These are phyloP conservation scores for Pichia kluyveri DNA, from an alignment of 805 yeast species.

Conservation along the genomic window DNA sequence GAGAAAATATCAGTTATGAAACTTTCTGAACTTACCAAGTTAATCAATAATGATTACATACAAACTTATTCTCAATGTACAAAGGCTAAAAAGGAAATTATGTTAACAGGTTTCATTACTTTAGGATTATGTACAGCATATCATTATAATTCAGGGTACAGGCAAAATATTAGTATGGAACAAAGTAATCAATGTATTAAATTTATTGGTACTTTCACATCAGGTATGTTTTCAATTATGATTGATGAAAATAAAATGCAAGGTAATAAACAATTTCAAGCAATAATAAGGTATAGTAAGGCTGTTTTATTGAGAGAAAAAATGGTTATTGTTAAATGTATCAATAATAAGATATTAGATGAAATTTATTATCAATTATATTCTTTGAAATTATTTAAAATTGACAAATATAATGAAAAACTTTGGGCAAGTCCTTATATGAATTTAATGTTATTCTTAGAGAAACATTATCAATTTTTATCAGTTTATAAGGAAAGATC, in stretches of 20 bases:
- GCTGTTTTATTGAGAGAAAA: background rate
- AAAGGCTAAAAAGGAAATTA: background rate
- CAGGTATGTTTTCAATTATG: conserved; percentile 2
- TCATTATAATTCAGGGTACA: conserved; percentile 1
- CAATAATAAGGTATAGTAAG: background rate
- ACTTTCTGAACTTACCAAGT: background rate
- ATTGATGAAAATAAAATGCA: background rate
- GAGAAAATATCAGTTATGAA: background rate
- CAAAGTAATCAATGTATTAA: conserved; percentile 1
- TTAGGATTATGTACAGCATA: background rate
- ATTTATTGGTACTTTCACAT: conserved; percentile 1
- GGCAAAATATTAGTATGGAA: background rate
- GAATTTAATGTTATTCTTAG: background rate
- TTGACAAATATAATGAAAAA: background rate
- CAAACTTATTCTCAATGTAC: background rate
- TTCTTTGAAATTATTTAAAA: background rate
- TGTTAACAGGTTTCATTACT: background rate
- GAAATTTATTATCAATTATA: background rate
- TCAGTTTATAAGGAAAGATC: background rate
- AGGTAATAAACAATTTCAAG: background rate
- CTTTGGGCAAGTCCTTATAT: background rate
- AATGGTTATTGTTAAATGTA: background rate
- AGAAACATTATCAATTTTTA: background rate
- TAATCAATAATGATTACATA: background rate
- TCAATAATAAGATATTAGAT: background rate